Base-by-base conservation (phyloP, 139 green algal species). In the Picochlorum sp. region DNA sequence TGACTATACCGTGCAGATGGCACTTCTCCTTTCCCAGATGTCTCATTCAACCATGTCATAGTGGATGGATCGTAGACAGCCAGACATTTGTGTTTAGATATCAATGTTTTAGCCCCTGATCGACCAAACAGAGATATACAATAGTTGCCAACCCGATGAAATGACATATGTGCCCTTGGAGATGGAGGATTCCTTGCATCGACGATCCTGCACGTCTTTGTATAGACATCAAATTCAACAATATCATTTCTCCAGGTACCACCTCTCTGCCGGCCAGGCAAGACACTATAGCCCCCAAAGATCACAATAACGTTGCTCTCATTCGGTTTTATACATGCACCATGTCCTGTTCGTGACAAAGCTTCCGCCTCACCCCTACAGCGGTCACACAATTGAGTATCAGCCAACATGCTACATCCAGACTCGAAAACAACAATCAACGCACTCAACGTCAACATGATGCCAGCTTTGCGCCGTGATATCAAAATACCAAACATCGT, bases 211-310 rank as follows among this genome's bases (percentile, higher is more conserved):
- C 70, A 62, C 2, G 15, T 52, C 14, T 52, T 41, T 13, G 61
- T 49, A 8, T 0, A 28, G 3, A 52, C 70, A 61, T 75, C 41
- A 6, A 75, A 2, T 60, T 50, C 59, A 52, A 69, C 50, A 1
- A 74, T 1, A 20, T 74, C 68, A 34, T 52, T 58, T 38, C 69
- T 38, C 59, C 64, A 74, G 16, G n/a, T 54, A 54, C 47, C 47
- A 20, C 47, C 32, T 54, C 28, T 9, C 49, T 14, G 46, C 6
- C 44, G 14, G 4, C 13, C n/a, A 10, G 28, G 26, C 14, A 0
- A 32, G 4, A 34, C 20, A 23, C 68, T 61, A 49, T 75, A 75
- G 21, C 69, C 69, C 3, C 69, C 69, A 56, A 65, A 54, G 28
- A 75, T 38, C 21, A 75, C 34, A 13, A 75, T 49, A 23, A 45